These are phyloP conservation scores for Dorcoceras hygrometricum DNA, from an alignment of 257 asterid species.

Conservation along the genomic window DNA sequence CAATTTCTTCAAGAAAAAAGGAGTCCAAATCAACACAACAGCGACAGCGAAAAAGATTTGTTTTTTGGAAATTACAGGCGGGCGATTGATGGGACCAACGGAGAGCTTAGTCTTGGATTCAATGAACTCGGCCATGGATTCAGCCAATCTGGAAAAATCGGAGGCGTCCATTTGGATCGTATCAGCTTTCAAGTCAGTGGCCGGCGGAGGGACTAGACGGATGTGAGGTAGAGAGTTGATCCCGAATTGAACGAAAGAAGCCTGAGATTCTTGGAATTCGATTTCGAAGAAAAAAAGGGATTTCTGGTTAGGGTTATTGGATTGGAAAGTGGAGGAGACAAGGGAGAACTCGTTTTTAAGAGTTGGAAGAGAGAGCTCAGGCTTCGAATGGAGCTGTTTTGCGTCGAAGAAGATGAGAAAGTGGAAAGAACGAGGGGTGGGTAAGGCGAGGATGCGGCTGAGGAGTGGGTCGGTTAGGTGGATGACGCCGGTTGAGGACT, in stretches of 20 bases:
- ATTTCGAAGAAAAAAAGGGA: conserved; percentile 62
- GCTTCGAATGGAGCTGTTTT: conserved; percentile 57
- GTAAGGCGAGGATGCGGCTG: conserved; percentile 50
- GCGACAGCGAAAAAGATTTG: conserved; percentile 44
- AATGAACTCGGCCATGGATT: conserved; percentile 79
- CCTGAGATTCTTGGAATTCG: conserved; percentile 70
- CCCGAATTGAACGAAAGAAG: conserved; percentile 54
- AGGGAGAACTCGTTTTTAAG: conserved; percentile 62
- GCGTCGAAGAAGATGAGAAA: conserved; percentile 82
- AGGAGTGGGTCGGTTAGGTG: conserved; percentile 58
- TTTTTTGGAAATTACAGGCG: conserved; percentile 58
- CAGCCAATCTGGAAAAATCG: conserved; percentile 65
- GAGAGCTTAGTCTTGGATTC: conserved; percentile 42
- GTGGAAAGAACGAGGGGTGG: conserved; percentile 71
- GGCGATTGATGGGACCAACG: conserved; percentile 61
- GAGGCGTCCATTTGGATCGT: conserved; percentile 70
- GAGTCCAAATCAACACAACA: conserved; percentile 46
- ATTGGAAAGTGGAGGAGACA: conserved; percentile 53
- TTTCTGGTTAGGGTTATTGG: conserved; percentile 47
- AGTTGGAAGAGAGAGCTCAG: conserved; percentile 55
- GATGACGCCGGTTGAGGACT: conserved; percentile 54
- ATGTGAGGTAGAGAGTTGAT: conserved; percentile 80
- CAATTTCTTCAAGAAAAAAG: conserved; percentile 56
- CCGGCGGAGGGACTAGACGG: conserved; percentile 62
- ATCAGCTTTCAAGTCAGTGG: conserved; percentile 48